Evolutionary conservation across 139 green algal species (phyloP), one percentile per base, ranked within the genome.

Genomic region (Spirogloea muscicola): DNA sequence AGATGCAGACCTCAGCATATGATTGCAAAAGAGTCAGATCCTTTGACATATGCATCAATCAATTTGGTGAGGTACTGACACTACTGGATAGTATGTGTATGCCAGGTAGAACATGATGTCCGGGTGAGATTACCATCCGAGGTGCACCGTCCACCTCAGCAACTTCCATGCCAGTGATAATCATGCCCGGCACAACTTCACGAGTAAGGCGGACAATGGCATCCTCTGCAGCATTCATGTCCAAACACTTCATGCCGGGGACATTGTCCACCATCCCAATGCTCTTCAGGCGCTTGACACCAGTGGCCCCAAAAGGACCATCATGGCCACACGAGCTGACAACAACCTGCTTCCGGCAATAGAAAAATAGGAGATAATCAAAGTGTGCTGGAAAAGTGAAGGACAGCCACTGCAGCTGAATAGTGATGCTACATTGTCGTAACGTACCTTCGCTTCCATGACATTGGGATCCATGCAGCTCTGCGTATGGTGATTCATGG

Each of bases 181-280:
- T 89, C 88, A 98, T 94, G 74, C 93, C 93, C 31, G 92, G 92
- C 16, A 98, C 92, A 0, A 97, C 86, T 82, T 96, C 89, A 2
- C 86, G 68, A 5, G 90, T 96, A 75, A 89, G 82, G 49, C 79
- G 62, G 16, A 98, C 93, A 43, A 98, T 89, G 27, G 82, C 80
- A 82, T 96, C 91, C 90, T 97, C 90, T 33, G 89, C 89, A 5
- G 48, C 48, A 84, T 97, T 96, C 93, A 98, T 98, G 89, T 98
- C 93, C 72, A 98, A 86, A 21, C 93, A 94, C 29, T 83, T 87
- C 93, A 98, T 98, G 68, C 93, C 93, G 18, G 88, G 90, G 9
- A 88, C 77, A 1, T 69, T 67, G 7, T 84, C 77, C 18, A 98
- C 82, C 87, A 98, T 91, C 72, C 93, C 93, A 63, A 98, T 72